Evolutionary conservation across 768 basidiomycete genomes (phyloP), one percentile per base, ranked within the genome.

Genomic region (Mrakia hoshinonis): DNA sequence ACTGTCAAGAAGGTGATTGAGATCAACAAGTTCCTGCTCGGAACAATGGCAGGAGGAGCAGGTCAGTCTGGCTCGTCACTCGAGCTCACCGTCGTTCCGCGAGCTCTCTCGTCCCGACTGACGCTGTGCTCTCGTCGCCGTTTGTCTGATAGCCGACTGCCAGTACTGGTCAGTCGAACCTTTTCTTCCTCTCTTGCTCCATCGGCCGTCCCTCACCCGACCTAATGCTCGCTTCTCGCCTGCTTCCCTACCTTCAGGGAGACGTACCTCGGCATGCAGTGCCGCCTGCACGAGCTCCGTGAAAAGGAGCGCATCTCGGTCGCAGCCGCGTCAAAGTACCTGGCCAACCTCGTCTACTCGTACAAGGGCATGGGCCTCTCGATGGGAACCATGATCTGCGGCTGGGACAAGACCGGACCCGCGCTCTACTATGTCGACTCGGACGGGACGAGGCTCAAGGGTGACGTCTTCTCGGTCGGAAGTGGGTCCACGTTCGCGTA

Each of bases 331-430:
- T 92, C 90, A 81, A 99, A 99, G 79, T 96, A 93, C 80, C 84
- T 99, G 66, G 90, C 90, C 81, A 98, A 99, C 78, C 87, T 98
- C 63, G 92, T 98, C 13, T 99, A 98, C 80, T 84, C 88, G 69
- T 99, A 98, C 84, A 99, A 98, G 81, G 96, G 95, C 26, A 98
- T 95, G 95, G 96, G 96, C 6, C 81, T 99, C 74, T 94, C 92
- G 79, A 99, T 99, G 95, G 96, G 96, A 63, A 99, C 96, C 0
- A 99, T 98, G 96, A 94, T 99, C 69, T 97, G 94, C 77, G 96
- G 96, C 34, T 98, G 94, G 93, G 96, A 99, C 82, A 98, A 98
- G 83, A 97, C 94, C 15, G 96, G 94, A 0, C 93, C 94, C 24
- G 86, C 91, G 26, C 83, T 99, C 34, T 98, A 93, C 82, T 98